Percentiles rank a stretch among this genome's conserved stretches.
Evolutionary conservation across 2,329 filamentous ascomycete genomes (phyloP).

Genomic region (Alternaria infectoria): DNA sequence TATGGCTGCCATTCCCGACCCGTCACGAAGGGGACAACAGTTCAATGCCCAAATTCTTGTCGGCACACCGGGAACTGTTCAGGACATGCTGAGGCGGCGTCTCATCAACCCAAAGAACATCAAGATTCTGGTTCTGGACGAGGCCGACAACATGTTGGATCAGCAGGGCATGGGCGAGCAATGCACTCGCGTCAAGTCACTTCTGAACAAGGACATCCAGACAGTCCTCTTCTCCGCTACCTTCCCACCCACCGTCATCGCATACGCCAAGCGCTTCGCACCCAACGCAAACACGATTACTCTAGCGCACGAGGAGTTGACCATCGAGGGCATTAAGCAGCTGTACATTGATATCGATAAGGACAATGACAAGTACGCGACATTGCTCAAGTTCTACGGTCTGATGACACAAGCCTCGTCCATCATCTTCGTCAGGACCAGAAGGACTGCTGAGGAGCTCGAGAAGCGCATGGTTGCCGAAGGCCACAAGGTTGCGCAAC

Average conservation of each 20-base stretch:
- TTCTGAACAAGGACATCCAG: conserved; percentile 78
- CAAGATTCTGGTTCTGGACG: conserved; percentile 87
- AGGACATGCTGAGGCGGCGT: conserved; percentile 80
- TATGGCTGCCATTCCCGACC: conserved; percentile 82
- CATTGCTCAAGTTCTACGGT: conserved; percentile 91
- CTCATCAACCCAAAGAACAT: conserved; percentile 75
- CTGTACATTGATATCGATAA: conserved; percentile 93
- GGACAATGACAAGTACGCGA: conserved; percentile 83
- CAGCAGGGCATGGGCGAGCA: conserved; percentile 95
- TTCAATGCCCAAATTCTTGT: conserved; percentile 83
- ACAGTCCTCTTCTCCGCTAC: conserved; percentile 96
- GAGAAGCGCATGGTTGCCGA: conserved; percentile 84
- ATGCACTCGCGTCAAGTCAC: conserved; percentile 82
- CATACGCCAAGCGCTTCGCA: conserved; percentile 83
- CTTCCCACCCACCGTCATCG: conserved; percentile 83
- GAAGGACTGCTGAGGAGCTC: conserved; percentile 84
- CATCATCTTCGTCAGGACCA: conserved; percentile 96
- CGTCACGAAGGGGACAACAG: conserved; percentile 69
- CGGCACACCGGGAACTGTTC: conserved; percentile 91
- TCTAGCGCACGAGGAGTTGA: conserved; percentile 87
- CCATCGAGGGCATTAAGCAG: conserved; percentile 95
- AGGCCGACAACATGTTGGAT: conserved; percentile 99
- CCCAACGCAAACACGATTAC: conserved; percentile 86
- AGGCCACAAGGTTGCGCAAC: conserved; percentile 87
- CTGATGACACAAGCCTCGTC: conserved; percentile 96